Base-by-base conservation (phyloP, 441 rosid genomes). In the Adansonia rubrostipa region DNA sequence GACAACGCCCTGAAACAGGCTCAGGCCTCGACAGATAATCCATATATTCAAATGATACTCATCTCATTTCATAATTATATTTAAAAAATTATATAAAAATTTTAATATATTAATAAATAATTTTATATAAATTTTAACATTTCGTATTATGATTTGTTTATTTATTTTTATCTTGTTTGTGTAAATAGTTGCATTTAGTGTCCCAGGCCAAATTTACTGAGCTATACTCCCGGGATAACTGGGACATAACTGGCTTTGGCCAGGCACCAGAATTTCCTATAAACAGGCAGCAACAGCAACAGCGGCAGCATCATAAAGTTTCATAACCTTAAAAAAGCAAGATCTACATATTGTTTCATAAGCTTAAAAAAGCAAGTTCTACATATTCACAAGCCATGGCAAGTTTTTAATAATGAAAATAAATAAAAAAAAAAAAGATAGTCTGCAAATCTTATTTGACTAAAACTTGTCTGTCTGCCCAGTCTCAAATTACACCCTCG, bases 301-400 rank as follows among this genome's bases (percentile, higher is more conserved):
- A 42, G 8, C 40, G 5, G 40, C 40, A 4, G 40, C 40, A 36
- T 36, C 40, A 36, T 36, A 36, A 36, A 36, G 40, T 36, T 36
- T 36, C 40, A 36, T 36, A 36, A 36, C 40, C 40, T 36, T 36
- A 36, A 36, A 36, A 36, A 36, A 36, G 5, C 40, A 36, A 36
- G 40, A 36, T 36, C 40, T 4, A 36, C 4, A 36, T 36, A 36
- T 36, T 36, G 45, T 42, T 58, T 58, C 28, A 19, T 8, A 57
- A 4, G 6, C 36, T 24, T 7, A 61, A n/a, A 61, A 24, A 71
- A 51, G 6, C 13, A 13, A 48, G 42, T 54, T 48, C 53, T n/a
- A 1, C n/a, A 76, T 7, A 15, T 61, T 36, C 67, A 62, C 47
- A 65, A 71, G 22, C 28, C 80, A 84, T 57, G 66, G 66, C 77